Evolutionary conservation across 2,329 filamentous ascomycete genomes (phyloP), one percentile per base, ranked within the genome.

Genomic region (Xylariaceae sp.): DNA sequence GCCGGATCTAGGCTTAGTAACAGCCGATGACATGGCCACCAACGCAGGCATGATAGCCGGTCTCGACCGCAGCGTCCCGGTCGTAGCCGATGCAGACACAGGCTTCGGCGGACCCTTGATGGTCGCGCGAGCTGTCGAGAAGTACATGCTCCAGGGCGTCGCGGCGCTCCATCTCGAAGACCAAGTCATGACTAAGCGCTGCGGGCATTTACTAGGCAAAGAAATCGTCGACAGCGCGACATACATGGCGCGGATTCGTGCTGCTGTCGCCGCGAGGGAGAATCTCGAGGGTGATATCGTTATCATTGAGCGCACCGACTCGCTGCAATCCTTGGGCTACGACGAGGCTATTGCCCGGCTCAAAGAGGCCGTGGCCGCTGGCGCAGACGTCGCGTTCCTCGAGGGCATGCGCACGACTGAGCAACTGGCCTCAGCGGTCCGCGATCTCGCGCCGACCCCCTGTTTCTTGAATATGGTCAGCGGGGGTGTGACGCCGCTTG

Each of bases 291-390:
- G 70, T 14, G 80, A 84, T 50, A 80, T 85, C 29, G 72, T 85
- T 22, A 72, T 85, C 44, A 84, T 86, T 45, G 81, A 80, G 1
- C 71, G 82, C 10, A 85, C 81, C 0, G 82, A 85, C 54, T 76
- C 81, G 1, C 63, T 82, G 3, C 77, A 80, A 48, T 65, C 68
- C 0, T 66, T 72, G 5, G 80, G 80, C 0, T 84, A 77, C 50
- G 76, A 79, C 8, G 78, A 76, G 53, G 75, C 77, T 2, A 60
- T 82, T 7, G 53, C 55, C 2, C 64, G 80, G 2, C 62, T 85
- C 19, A 65, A 65, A 46, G 67, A 64, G 2, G 80, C 81, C 0
- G 64, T 73, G 1, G 68, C 69, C 2, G 73, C 72, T 11, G 80
- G 81, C 17, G 80, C 80, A 2, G 81, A 85, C 53, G 75, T 76